A percentile compares a stretch with the other conserved stretches of the same genome.
These are phyloP conservation scores for Yamadazyma paraphyllophila DNA, from an alignment of 805 yeast genomes.

Conservation along the genomic window DNA sequence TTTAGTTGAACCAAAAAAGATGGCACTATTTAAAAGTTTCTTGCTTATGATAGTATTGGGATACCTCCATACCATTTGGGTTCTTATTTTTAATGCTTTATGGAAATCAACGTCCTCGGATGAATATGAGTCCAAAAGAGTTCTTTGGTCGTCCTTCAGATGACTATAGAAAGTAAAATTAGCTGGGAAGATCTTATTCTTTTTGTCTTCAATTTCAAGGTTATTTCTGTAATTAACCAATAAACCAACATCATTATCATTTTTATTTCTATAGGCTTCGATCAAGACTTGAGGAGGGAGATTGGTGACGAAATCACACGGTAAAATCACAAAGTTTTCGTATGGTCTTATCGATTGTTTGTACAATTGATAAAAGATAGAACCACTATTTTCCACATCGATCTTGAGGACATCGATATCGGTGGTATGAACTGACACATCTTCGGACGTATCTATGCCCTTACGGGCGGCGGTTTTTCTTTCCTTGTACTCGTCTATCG, in stretches of 20 bases:
- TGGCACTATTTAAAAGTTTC: conserved; percentile 68
- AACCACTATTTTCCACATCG: conserved; percentile 55
- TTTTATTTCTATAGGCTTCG: conserved; percentile 76
- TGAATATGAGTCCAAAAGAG: conserved; percentile 69
- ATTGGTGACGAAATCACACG: conserved; percentile 93
- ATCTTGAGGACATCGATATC: conserved; percentile 23
- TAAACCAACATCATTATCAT: conserved; percentile 66
- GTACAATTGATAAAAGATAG: conserved; percentile 48
- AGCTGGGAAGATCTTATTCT: conserved; percentile 52
- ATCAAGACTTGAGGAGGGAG: conserved; percentile 86
- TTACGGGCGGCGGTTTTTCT: conserved; percentile 13
- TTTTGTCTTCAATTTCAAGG: conserved; percentile 76
- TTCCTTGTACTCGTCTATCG: conserved; percentile 46
- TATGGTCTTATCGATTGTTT: conserved; percentile 22
- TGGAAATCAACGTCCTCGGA: conserved; percentile 66
- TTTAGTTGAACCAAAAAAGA: conserved; percentile 45
- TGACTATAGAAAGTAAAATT: conserved; percentile 68
- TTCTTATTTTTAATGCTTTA: conserved; percentile 72
- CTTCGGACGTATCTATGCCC: conserved; percentile 16
- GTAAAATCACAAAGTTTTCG: conserved; percentile 66
- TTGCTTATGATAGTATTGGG: conserved; percentile 79
- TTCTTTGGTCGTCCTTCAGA: conserved; percentile 38
- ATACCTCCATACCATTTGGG: conserved; percentile 86
- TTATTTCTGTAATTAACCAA: conserved; percentile 73
- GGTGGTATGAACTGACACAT: conserved; percentile 9